These are phyloP conservation scores for Gliomastix tumulicola DNA, from an alignment of 2,329 filamentous ascomycete species.

Conservation along the genomic window DNA sequence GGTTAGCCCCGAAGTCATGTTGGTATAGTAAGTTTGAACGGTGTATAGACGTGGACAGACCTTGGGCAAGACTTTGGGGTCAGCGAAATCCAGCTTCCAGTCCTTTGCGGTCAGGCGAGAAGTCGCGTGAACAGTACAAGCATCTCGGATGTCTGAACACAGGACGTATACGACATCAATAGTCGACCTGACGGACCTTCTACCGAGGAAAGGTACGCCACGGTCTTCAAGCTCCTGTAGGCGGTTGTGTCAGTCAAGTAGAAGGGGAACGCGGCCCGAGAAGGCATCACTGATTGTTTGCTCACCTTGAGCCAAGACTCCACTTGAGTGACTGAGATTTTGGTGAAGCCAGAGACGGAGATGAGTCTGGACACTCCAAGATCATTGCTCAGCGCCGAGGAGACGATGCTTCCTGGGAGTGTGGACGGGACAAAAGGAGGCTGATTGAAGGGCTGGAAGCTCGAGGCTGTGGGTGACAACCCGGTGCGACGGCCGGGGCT, in stretches of 20 bases:
- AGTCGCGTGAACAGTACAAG: constrained; percentile 41
- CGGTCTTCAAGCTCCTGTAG: constrained; percentile 29
- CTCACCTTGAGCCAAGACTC: constrained; percentile 38
- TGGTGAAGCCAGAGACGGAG: constrained; percentile 24
- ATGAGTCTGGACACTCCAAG: constrained; percentile 37
- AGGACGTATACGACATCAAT: constrained; percentile 42
- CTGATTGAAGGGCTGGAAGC: constrained; percentile 46
- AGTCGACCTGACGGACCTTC: constrained; percentile 23
- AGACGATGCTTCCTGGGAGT: constrained; percentile 11
- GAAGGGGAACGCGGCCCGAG: not conserved
- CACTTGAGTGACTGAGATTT: constrained; percentile 27
- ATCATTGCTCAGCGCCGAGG: constrained; percentile 35
- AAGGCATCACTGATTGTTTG: too few species aligned
- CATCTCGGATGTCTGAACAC: constrained; percentile 55
- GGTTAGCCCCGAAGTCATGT: too few species aligned
- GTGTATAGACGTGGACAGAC: too few species aligned
- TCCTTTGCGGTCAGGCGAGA: constrained; percentile 31
- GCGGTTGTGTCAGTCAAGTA: too few species aligned
- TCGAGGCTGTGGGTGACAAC: constrained; percentile 57
- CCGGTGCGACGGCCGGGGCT: constrained; percentile 31
- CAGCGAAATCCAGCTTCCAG: constrained; percentile 30
- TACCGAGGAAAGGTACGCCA: constrained; percentile 27
- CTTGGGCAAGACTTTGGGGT: constrained; percentile 4
- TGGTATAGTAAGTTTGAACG: too few species aligned
- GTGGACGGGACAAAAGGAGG: not conserved